A percentile compares a stretch with the other conserved stretches of the same genome.
These are phyloP conservation scores for Suillus occidentalis DNA, from an alignment of 768 basidiomycete genomes.

Conservation along the genomic window DNA sequence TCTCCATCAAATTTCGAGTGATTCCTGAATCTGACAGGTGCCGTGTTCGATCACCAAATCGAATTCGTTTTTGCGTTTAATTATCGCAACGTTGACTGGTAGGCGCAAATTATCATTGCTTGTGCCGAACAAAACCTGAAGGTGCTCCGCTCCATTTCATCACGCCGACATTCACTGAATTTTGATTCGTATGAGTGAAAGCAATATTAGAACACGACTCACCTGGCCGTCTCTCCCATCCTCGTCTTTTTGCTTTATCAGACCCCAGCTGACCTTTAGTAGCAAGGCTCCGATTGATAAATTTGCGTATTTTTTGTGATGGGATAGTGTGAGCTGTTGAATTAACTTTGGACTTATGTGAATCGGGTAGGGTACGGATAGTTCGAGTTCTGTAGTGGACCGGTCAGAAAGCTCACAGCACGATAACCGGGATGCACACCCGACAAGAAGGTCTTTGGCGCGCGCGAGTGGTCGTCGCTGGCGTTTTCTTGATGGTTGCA, in stretches of 20 bases:
- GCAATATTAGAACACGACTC: slow-evolving; percentile 16
- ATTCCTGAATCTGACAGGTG: background rate
- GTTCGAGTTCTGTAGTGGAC: slow-evolving; percentile 46
- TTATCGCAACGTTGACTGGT: background rate
- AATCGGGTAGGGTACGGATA: slow-evolving; percentile 46
- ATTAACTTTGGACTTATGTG: slow-evolving; percentile 27
- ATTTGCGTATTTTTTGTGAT: slow-evolving; percentile 48
- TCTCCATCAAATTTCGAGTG: background rate
- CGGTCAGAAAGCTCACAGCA: slow-evolving; percentile 4
- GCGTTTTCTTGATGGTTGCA: slow-evolving; percentile 20
- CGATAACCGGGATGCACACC: slow-evolving; percentile 36
- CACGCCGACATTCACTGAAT: slow-evolving; percentile 54
- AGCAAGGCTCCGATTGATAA: slow-evolving; percentile 51
- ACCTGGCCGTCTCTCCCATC: slow-evolving; percentile 67
- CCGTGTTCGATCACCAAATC: background rate
- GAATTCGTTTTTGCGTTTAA: background rate
- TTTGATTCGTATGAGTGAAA: background rate
- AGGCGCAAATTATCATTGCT: slow-evolving; percentile 7
- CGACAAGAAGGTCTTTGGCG: slow-evolving; percentile 54
- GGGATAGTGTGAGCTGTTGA: slow-evolving; percentile 46
- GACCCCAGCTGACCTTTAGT: slow-evolving; percentile 38
- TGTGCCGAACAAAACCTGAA: slow-evolving; percentile 46
- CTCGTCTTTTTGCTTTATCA: slow-evolving; percentile 37
- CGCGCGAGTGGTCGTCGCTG: slow-evolving; percentile 32
- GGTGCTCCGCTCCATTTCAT: slow-evolving; percentile 55